Evolutionary conservation across 2,329 filamentous ascomycete genomes (phyloP), one percentile per base, ranked within the genome.

Genomic region (Aspergillus neoniger): DNA sequence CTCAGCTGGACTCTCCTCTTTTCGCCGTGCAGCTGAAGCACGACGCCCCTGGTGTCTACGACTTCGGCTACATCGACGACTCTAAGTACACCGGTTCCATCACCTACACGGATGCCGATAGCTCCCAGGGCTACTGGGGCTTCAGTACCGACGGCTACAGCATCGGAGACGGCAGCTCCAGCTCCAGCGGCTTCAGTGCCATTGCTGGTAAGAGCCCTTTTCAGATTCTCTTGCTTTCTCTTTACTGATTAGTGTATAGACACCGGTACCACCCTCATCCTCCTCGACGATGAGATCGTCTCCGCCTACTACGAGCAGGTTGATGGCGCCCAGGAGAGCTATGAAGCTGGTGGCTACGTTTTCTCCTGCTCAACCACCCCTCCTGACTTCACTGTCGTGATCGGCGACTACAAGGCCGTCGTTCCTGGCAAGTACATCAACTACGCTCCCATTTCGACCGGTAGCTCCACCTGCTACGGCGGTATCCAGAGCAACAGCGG

Each of bases 261-360:
- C 77, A 91, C 88, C 2, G 89, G 88, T 57, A 91, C 88, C 58
- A 88, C 87, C 1, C 84, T 91, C 30, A 75, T 90, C 58, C 80
- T 89, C 64, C 74, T 88, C 17, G 84, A 85, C 25, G 71, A 81
- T 58, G 65, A 71, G 32, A 79, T 88, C 61, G 82, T 86, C 64
- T 67, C 74, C 0, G 81, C 78, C 44, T 91, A 90, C 81, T 91
- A 89, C 78, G 70, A 72, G 39, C 71, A 84, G 62, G 81, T 91
- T 61, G 57, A 69, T 7, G 82, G 85, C 3, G 80, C 88, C 0
- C 65, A 76, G 49, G 76, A 86, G 70, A 77, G 80, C 68, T 25
- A 63, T 15, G 65, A 68, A 1, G 75, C 80, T 48, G 87, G 85
- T 55, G 85, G 86, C 56, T 88, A 83, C 75, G 72, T 80, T 63